phyloP scores from a whole-genome alignment of 768 basidiomycete species.

The Nidularia sp. region DNA sequence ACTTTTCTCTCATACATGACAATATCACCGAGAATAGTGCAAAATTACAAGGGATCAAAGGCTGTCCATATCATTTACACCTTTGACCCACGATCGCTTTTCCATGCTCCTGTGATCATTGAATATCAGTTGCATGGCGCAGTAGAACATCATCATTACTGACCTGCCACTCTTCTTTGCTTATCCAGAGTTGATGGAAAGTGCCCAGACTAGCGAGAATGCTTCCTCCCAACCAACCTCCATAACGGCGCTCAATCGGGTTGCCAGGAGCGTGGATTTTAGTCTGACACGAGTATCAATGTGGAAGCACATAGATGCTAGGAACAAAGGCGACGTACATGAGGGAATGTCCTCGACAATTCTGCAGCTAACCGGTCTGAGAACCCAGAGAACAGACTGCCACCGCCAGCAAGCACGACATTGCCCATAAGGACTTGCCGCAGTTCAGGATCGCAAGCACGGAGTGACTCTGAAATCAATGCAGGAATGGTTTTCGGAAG shows the following conservation, averaged over 20 bases:
- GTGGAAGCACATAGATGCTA: no score
- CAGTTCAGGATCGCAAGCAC: slow-evolving; percentile 87
- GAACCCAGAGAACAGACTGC: slow-evolving; percentile 82
- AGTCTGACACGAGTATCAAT: slow-evolving; percentile 38
- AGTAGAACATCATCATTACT: slow-evolving; percentile 12
- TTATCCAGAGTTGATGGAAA: slow-evolving; percentile 97
- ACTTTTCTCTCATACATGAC: no score
- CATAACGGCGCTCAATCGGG: slow-evolving; percentile 83
- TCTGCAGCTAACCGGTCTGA: slow-evolving; percentile 80
- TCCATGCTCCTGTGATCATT: slow-evolving; percentile 63
- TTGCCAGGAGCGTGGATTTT: slow-evolving; percentile 94
- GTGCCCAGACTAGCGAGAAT: slow-evolving; percentile 94
- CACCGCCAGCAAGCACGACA: slow-evolving; percentile 94
- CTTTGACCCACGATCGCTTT: slow-evolving; percentile 78
- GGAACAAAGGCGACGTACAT: slow-evolving; percentile 47
- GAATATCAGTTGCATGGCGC: no score
- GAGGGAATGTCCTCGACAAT: slow-evolving; percentile 67
- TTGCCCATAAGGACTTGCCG: slow-evolving; percentile 89
- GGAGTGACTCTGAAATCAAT: slow-evolving; percentile 74
- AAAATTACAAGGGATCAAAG: neutral
- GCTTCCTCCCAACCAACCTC: slow-evolving; percentile 94
- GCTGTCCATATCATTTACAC: slow-evolving; percentile 57
- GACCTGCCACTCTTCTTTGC: slow-evolving; percentile 90
- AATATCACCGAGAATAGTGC: neutral
- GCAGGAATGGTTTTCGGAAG: slow-evolving; percentile 73